Base-by-base conservation (phyloP, 129 eudicot species). In the Chrysanthemum seticuspe region DNA sequence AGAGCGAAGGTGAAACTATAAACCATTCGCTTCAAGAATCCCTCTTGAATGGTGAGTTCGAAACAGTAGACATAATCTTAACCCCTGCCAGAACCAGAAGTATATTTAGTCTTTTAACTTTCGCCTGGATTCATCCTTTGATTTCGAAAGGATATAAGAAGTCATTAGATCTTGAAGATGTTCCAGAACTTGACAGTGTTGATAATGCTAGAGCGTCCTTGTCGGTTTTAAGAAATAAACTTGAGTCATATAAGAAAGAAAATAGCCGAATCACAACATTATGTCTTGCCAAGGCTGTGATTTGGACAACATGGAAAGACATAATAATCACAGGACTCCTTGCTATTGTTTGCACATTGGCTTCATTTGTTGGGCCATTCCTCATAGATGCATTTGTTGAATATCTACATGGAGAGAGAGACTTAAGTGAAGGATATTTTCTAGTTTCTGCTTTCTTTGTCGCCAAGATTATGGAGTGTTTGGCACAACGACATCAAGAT, bases 341-440 rank as follows among this genome's bases (percentile, higher is more conserved):
- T 57, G 85, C 80, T 10, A 72, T 85, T 61, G 48, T 79, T 5
- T 77, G 78, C 83, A 73, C 96, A 1, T 55, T 89, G 47, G 90
- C 95, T 52, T 62, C 90, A 15, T 89, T 76, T 61, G 96, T 85
- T 5, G 98, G 98, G 45, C 98, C 98, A 0, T 87, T 67, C 72
- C 90, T 92, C 74, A 85, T 92, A 29, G 95, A 89, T 48, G 75
- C 78, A 29, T 92, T 89, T 58, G 92, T 92, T 8, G 83, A 84
- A 29, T 92, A 86, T 85, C 85, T 93, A 7, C 81, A 85, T 45
- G 98, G 92, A 31, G 60, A 55, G 0, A 74, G 79, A 59, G 71
- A 67, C 2, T 82, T 59, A 18, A 78, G 82, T n/a, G 68, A 80
- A 68, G 92, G 92, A 2, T 87, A 49, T 72, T 53, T 82, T 50